Base-by-base conservation (phyloP, 208 protist genomes). In the Paratrypanosoma confusum region DNA sequence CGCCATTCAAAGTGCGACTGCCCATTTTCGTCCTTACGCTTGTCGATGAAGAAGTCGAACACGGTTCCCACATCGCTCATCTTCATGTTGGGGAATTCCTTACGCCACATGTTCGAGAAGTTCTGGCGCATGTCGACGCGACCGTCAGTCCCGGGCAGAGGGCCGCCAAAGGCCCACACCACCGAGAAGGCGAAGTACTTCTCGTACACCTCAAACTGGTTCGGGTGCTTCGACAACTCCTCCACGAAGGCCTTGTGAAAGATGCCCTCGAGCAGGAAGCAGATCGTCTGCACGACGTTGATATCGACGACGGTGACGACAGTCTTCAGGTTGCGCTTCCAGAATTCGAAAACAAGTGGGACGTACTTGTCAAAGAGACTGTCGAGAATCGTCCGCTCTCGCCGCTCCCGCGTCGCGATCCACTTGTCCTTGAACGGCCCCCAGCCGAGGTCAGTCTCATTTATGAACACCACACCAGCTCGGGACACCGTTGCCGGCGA, bases 321-420 rank as follows among this genome's bases (percentile, higher is more conserved):
- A 16, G 82, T 56, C 4, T 72, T 75, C 79, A 94, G 89, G 26
- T 66, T 73, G 21, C 87, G 81, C 53, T 92, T 90, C 70, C 97
- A 93, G 49, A 91, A 92, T 35, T 95, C 84, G 39, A 99, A 81
- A 17, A 94, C 90, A 33, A 75, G 71, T 7, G 81, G 66, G 25
- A 98, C 90, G 67, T 98, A 98, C 69, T 96, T 96, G 53, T 98
- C 91, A 61, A 98, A 98, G 27, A 99, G 77, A 50, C 81, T 93
- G 57, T 96, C 89, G 27, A 99, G 70, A 25, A 89, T 85, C 18
- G 90, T 79, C 33, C 91, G 77, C 59, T 94, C 89, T 18, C 87
- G 79, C 50, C 86, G 88, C 39, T 93, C 84, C 21, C 84, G 78
- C 10, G 81, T 79, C 18, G 77, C 81, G 35, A 95, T 91, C 90